Evolutionary conservation across 768 basidiomycete genomes (phyloP), one percentile per base, ranked within the genome.

Genomic region (Rhizopogon salebrosus): DNA sequence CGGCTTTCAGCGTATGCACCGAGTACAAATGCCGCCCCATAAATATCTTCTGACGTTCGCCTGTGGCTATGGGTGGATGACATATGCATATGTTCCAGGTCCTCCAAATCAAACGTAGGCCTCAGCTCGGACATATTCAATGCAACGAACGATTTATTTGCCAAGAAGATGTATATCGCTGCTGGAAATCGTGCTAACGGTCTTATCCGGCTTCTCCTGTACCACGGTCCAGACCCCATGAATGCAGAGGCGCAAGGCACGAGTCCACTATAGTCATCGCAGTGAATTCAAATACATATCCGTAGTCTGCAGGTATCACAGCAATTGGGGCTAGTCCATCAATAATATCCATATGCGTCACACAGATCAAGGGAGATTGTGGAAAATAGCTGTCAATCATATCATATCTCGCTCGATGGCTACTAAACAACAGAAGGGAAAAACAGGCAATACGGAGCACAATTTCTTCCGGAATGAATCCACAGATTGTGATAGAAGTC

Each of bases 401-500:
- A 48, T 23, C 13, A 7, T 20, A 31, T 29, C 18, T 45, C 27
- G 40, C 18, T 3, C 40, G 27, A 34, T 20, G 26, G 14, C 27
- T 26, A 52, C 31, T 36, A 24, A 48, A 49, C 43, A 49, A 31
- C 31, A 6, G 18, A 20, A n/a, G n/a, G 13, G 29, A 35, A 40
- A 51, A 16, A 48, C 38, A 51, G 49, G 26, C 29, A 35, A 43
- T 35, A 49, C 35, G 24, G 8, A 26, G 11, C 35, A 52, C 41
- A 51, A 13, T 13, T n/a, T n/a, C 23, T 45, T 41, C 26, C 26
- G n/a, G 20, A 26, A 20, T n/a, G 14, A 36, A 23, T 16, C 22
- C n/a, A 42, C 18, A 41, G 54, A 64, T 54, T 53, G 49, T 58
- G 27, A 22, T 40, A 36, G 45, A 35, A 27, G 29, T 58, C 55